Evolutionary conservation across 1,284 basidiomycete genomes (phyloP), one percentile per base, ranked within the genome.

Genomic region (Takashimella tepidaria): DNA sequence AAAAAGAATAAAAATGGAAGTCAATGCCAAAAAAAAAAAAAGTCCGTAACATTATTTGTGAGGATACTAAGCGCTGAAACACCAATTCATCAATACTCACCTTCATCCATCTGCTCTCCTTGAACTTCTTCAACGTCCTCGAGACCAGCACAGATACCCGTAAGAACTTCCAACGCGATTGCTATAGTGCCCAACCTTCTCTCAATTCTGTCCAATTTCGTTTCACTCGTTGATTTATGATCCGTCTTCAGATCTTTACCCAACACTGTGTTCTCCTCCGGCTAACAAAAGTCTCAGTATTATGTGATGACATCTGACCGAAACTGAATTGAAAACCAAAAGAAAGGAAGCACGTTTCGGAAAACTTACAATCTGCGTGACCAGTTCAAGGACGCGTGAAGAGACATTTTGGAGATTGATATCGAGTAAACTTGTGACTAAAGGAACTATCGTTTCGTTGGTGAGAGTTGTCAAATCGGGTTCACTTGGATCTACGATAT

Each of bases 101-200:
- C 68, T 6, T 60, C 65, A 41, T 68, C 71, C 63, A 26, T 64
- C 67, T 43, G 78, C 72, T 54, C 82, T 40, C 21, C 57, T 2
- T 63, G 66, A 6, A 57, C 64, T 42, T 70, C 70, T 78, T 46
- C 67, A 2, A 84, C 82, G 64, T 92, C 89, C 21, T 89, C 87
- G 27, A 93, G 75, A 10, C 85, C 88, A n/a, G 89, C 90, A 68
- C 89, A 93, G n/a, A 83, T 79, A 26, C 86, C 86, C 0, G 89
- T 92, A 60, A 95, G 74, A 49, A 95, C 83, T 75, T 96, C 92
- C 27, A 96, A 79, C 19, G 87, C 83, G 31, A 92, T 80, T 58
- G 87, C 85, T 6, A 89, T 79, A 3, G 87, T 87, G 57, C 84
- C 81, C 49, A 95, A 73, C 56, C 77, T 82, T 12, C 80, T 77